Evolutionary conservation across 495 filamentous ascomycete genomes (phyloP).

Genomic region (Apodospora peruviana): DNA sequence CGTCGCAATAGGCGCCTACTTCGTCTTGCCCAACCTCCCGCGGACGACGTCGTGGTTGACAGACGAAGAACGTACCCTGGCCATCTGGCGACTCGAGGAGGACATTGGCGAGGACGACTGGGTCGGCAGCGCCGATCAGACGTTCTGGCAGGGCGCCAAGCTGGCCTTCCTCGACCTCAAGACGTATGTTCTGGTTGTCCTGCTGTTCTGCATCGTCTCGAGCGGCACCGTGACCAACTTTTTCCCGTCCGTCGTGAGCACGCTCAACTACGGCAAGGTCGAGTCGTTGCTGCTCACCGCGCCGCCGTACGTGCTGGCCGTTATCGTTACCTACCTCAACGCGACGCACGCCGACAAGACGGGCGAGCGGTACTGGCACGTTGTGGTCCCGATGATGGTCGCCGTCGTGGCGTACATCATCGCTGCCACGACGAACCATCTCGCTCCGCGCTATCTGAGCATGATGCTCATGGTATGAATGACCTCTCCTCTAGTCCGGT

Average conservation of each 20-base stretch:
- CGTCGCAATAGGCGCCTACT: slow-evolving; percentile 45
- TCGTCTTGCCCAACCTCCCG: slow-evolving; percentile 74
- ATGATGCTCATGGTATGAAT: slow-evolving; percentile 75
- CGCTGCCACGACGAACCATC: slow-evolving; percentile 58
- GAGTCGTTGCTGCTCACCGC: slow-evolving; percentile 69
- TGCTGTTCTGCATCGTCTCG: slow-evolving; percentile 67
- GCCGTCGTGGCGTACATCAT: slow-evolving; percentile 71
- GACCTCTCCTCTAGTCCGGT: no score
- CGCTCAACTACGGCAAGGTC: slow-evolving; percentile 59
- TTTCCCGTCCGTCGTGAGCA: slow-evolving; percentile 79
- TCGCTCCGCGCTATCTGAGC: slow-evolving; percentile 65
- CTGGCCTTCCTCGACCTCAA: slow-evolving; percentile 68
- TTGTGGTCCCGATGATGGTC: slow-evolving; percentile 62
- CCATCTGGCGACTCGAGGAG: slow-evolving; percentile 63
- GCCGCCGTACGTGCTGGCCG: slow-evolving; percentile 67
- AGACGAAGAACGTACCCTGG: slow-evolving; percentile 62
- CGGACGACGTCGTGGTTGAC: slow-evolving; percentile 68
- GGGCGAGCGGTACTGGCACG: slow-evolving; percentile 74
- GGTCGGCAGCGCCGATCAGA: slow-evolving; percentile 55
- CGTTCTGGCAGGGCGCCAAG: slow-evolving; percentile 61
- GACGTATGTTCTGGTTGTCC: slow-evolving; percentile 64
- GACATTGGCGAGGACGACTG: slow-evolving; percentile 78
- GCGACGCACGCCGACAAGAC: slow-evolving; percentile 75
- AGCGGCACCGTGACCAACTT: slow-evolving; percentile 79
- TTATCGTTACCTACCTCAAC: slow-evolving; percentile 66